Evolutionary conservation across 306 rosid species (phyloP), one percentile per base, ranked within the genome.

Genomic region (Acacia confusa): DNA sequence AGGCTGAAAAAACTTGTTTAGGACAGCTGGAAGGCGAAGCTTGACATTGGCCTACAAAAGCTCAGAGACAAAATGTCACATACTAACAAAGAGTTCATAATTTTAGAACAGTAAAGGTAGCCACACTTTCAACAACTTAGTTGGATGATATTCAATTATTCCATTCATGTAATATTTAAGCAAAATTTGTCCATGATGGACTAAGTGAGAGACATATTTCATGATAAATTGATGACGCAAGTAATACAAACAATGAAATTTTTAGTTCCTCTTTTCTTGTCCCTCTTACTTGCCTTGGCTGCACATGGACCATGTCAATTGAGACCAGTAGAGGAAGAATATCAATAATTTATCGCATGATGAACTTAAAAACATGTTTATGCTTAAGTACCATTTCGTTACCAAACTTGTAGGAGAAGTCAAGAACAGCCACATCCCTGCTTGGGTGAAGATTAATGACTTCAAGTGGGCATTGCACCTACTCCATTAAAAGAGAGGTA

Each of bases 391-490:
- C 99, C 96, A 84, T 82, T 81, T 91, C 86, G 89, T 81, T 87
- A 63, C 93, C 92, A 74, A 89, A 95, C 96, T 88, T 96, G 90
- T 96, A 96, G 58, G 98, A 95, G 89, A 96, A 93, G 79, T 96
- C 98, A 61, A 96, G 93, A 78, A 92, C 99, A 36, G 99, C 96
- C 0, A 92, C 97, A 86, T 96, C 99, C 86, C 98, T 93, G 91
- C 99, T 96, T 48, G 99, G 98, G 65, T 85, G 89, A 75, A 96
- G 87, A 90, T 93, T 96, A 83, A 86, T 84, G 78, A 93, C 81
- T 86, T 96, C 99, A 88, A 96, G 98, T 10, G 99, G 99, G 87
- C 98, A 96, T 88, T 96, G 99, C 55, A 96, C 99, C 99, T 96
- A 84, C 32, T 40, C 65, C 78, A 83, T 65, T 77, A 81, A 82